These are phyloP conservation scores for Coemansia sp. DNA, from an alignment of 192 early-diverging fungal genomes.

Conservation along the genomic window DNA sequence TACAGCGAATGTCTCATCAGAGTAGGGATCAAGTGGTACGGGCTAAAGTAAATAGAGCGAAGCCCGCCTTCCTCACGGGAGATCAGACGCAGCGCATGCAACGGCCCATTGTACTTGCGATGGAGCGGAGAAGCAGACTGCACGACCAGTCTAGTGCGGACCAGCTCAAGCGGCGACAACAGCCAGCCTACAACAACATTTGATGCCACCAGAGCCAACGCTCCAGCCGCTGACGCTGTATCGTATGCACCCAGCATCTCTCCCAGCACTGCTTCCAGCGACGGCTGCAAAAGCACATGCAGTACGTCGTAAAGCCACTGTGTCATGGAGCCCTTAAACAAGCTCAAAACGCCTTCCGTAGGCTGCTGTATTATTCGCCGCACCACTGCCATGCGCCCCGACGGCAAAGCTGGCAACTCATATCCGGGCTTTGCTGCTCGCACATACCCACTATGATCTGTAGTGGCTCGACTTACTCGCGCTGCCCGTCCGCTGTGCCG, in stretches of 20 bases:
- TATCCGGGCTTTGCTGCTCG: constrained; percentile 62
- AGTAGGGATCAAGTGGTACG: constrained; percentile 71
- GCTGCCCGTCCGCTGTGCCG: constrained; percentile 25
- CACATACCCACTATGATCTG: constrained; percentile 63
- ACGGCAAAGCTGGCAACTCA: constrained; percentile 61
- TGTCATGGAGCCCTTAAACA: constrained; percentile 70
- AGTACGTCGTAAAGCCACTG: constrained; percentile 74
- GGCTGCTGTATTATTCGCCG: constrained; percentile 57
- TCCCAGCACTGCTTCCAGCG: constrained; percentile 82
- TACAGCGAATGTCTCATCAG: constrained; percentile 74
- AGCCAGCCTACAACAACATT: constrained; percentile 73
- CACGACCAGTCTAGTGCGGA: constrained; percentile 81
- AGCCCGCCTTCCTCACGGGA: constrained; percentile 75
- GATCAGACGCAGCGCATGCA: constrained; percentile 76
- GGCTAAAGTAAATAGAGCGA: constrained; percentile 63
- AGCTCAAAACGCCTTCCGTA: constrained; percentile 60
- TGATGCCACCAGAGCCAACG: constrained; percentile 70
- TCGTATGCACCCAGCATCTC: constrained; percentile 91
- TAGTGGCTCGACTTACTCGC: constrained; percentile 11
- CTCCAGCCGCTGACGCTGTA: constrained; percentile 60
- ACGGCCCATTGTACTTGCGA: constrained; percentile 77
- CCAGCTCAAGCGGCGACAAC: constrained; percentile 87
- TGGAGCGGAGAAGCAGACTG: constrained; percentile 74
- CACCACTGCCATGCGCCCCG: constrained; percentile 60
- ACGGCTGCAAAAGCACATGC: constrained; percentile 75